Percentiles rank a stretch among this genome's conserved stretches.
phyloP scores from a whole-genome alignment of 192 early-diverging fungal species.

The Linnemannia exigua region DNA sequence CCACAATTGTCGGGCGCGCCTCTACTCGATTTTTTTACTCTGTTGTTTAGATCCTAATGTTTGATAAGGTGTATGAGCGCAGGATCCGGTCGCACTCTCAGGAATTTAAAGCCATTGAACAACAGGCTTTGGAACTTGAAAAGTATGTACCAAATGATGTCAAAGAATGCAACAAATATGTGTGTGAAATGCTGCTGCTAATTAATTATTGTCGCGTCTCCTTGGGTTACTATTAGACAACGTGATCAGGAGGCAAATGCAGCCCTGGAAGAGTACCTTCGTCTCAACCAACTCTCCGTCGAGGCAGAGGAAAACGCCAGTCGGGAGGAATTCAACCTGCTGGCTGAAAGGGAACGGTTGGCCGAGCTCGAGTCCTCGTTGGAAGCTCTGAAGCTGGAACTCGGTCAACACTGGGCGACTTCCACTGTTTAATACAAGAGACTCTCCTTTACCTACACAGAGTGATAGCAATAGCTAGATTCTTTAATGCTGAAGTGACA shows the following conservation, averaged over 20 bases:
- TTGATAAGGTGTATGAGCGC: conserved; percentile 25
- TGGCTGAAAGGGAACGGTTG: conserved; percentile 25
- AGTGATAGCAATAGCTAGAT: not conserved
- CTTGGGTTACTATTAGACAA: not conserved
- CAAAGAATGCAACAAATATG: not conserved
- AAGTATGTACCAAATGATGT: conserved; percentile 11
- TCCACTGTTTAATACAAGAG: not conserved
- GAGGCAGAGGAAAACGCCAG: conserved; percentile 30
- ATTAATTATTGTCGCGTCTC: not conserved
- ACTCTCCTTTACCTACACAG: not conserved
- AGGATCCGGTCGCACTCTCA: conserved; percentile 1
- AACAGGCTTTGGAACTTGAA: conserved; percentile 20
- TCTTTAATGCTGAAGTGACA: not conserved
- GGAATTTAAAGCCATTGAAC: conserved; percentile 9
- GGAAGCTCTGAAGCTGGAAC: conserved; percentile 14
- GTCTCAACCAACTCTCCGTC: conserved; percentile 5
- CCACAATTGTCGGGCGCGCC: not conserved
- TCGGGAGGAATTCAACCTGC: conserved; percentile 30
- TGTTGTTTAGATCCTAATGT: not conserved
- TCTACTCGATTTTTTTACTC: not conserved
- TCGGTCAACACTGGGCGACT: not conserved
- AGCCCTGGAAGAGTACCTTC: conserved; percentile 14
- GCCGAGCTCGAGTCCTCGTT: conserved; percentile 3
- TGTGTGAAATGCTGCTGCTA: not conserved
- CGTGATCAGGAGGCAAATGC: conserved; percentile 16